Evolutionary conservation across 306 rosid genomes (phyloP).

Genomic region (Inga oerstediana): DNA sequence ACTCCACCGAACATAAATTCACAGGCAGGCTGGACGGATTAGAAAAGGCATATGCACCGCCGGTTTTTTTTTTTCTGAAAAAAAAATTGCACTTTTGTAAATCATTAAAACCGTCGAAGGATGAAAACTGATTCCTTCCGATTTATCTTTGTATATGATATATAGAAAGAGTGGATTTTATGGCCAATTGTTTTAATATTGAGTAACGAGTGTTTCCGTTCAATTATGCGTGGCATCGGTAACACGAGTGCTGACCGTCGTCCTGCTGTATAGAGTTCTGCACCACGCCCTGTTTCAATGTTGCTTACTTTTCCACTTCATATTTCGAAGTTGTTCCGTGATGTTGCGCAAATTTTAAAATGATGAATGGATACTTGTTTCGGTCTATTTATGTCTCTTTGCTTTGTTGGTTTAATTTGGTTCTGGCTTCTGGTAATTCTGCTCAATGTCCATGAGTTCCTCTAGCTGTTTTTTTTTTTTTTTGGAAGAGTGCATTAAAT

Average conservation of each 20-base stretch:
- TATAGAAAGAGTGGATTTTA: background rate
- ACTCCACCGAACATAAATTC: constrained; percentile 15
- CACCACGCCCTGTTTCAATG: background rate
- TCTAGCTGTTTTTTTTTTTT: background rate
- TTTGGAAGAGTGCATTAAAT: background rate
- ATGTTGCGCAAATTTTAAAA: background rate
- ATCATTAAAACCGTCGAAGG: constrained; percentile 35
- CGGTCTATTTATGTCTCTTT: background rate
- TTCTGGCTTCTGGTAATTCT: background rate
- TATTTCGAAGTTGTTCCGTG: background rate
- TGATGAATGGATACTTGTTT: background rate
- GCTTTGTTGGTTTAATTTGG: background rate
- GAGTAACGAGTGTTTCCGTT: background rate
- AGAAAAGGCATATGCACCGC: constrained; percentile 10
- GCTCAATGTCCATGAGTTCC: background rate
- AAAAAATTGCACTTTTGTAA: background rate
- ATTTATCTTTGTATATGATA: constrained; percentile 29
- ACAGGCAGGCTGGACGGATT: constrained; percentile 24
- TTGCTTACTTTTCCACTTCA: too few species aligned
- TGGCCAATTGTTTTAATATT: background rate
- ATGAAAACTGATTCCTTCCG: background rate
- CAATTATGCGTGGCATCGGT: background rate
- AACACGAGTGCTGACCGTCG: too few species aligned
- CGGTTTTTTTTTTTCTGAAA: background rate
- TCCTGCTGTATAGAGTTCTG: background rate